Base-by-base conservation (phyloP, 2,329 filamentous ascomycete genomes). In the Verticillium tricorpus region DNA sequence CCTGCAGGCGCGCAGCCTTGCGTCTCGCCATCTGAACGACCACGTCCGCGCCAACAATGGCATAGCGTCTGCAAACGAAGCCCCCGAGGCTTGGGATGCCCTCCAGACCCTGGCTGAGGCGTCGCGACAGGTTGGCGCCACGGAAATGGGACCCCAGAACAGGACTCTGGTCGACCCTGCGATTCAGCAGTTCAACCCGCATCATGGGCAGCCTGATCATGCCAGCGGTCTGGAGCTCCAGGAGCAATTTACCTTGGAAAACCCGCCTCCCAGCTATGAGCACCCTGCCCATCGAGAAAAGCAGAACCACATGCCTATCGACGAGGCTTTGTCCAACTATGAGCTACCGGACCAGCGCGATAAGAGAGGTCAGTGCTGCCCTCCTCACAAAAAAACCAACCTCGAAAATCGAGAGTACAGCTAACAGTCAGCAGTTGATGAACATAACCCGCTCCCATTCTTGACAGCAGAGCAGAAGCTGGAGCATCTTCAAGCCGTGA, bases 91-190 rank as follows among this genome's bases (percentile, higher is more conserved):
- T 66, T 92, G 92, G 82, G 92, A 91, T 64, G 91, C 91, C 1
- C 80, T 97, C 40, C 91, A 96, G 72, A 93, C 93, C 5, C 81
- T 97, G 25, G 93, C 93, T 35, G 93, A 97, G 75, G 93, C 93
- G 0, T 96, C 93, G 58, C 85, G 92, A 58, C 91, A 91, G 73
- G 85, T 95, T 62, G 90, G 63, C 19, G 64, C 63, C 7, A 52
- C 45, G 45, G 45, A 25, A 63, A 64, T 37, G 64, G 63, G 35
- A 61, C 63, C 31, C 17, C 54, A 52, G 19, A 52, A 52, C 45
- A 52, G 45, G 19, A 52, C n/a, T 12, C 45, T 52, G 45, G 19
- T 52, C 45, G 45, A 52, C 12, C 45, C 45, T 11, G 45, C 45
- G 19, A 52, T 52, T 12, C 60, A 62, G 52, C 32, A 63, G 50